Conservation (phyloP, 2,329 filamentous ascomycete genomes). For the Talaromyces sp. region DNA sequence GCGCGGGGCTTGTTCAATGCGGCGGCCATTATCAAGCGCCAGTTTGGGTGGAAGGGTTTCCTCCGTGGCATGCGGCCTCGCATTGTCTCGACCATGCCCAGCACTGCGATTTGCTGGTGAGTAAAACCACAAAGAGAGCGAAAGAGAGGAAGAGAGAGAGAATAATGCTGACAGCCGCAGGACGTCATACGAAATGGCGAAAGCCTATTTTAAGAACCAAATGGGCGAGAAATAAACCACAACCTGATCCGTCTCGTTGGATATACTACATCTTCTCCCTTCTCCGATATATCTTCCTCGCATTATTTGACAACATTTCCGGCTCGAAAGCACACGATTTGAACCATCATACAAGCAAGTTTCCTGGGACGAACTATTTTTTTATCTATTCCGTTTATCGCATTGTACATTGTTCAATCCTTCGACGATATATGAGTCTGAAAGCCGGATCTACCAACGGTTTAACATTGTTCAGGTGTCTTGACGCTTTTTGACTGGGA, state of each 20-base stretch:
- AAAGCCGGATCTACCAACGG: background rate
- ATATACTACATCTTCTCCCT: background rate
- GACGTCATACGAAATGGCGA: conserved; percentile 63
- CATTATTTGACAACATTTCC: background rate
- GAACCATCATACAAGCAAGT: background rate
- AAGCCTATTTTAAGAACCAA: conserved; percentile 57
- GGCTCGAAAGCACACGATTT: background rate
- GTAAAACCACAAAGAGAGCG: conserved; percentile 18
- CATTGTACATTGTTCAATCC: conserved; percentile 1
- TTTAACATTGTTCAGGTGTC: conserved; percentile 1
- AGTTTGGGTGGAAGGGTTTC: conserved; percentile 81
- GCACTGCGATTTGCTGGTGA: conserved; percentile 98
- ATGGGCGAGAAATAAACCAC: conserved; percentile 15
- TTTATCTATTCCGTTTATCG: background rate
- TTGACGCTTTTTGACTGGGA: background rate
- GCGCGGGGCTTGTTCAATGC: conserved; percentile 77
- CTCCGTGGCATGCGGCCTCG: conserved; percentile 88
- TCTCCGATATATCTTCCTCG: background rate
- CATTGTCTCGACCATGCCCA: conserved; percentile 94
- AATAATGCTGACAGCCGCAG: conserved; percentile 24
- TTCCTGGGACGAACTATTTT: background rate
- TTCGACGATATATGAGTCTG: background rate
- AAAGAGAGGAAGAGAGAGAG: background rate
- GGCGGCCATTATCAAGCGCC: conserved; percentile 71
- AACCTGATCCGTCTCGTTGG: background rate